Evolutionary conservation across 176 grass and related monocot genomes (phyloP), one percentile per base, ranked within the genome.

Genomic region (Chloris gayana): DNA sequence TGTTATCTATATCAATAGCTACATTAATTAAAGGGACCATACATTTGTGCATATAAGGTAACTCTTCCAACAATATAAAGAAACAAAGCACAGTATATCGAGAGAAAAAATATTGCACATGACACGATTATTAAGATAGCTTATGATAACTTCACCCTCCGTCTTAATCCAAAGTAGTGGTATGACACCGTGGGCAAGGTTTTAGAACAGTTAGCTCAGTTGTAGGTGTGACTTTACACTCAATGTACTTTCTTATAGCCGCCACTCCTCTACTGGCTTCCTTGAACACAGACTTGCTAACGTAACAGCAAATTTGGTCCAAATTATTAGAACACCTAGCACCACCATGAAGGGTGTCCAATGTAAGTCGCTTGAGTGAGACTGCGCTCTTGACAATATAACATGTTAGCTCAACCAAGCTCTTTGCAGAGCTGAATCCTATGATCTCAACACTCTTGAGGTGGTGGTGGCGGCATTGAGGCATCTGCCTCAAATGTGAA

Each of bases 391-490:
- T 13, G 17, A 82, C 9, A 51, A 64, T 37, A 33, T 18, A 44
- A 9, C 22, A 64, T 51, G 69, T 53, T 2, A 82, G 61, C 45
- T 74, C 81, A 83, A 75, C 19, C 34, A 75, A 53, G 46, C 61
- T 51, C 61, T 65, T 83, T 1, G 35, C 59, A n/a, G 81, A 74
- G 11, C 8, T 50, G 44, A 82, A 82, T 1, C 69, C 41, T 5
- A 0, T 22, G 58, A 82, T 82, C 57, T 37, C 25, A 14, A 64
- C 69, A 21, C 15, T 26, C 30, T 51, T 64, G 58, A 82, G 69
- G 22, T 17, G 37, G 29, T 17, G 3, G 38, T 74, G 80, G n/a
- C 4, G 10, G 10, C 39, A 31, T 53, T 29, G 32, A 22, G 70
- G 44, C 70, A 82, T 12, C 7, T 47, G 5, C 60, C 80, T 74